phyloP scores from a whole-genome alignment of 2,329 filamentous ascomycete genomes.

The Macrophomina tecta region DNA sequence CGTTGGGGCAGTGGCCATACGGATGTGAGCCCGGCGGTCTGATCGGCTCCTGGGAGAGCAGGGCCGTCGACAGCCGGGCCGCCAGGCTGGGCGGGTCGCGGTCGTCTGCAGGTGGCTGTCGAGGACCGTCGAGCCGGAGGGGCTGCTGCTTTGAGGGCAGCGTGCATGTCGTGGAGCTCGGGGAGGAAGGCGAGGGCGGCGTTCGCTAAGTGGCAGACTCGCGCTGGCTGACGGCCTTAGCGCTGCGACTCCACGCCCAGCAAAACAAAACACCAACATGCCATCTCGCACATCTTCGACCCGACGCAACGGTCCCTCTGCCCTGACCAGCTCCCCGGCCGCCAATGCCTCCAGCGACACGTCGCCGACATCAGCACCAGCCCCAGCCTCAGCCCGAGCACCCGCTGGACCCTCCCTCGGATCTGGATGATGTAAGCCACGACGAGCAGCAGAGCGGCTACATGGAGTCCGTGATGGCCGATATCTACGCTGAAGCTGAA shows the following conservation, averaged over 20 bases:
- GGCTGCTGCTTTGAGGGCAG: not conserved
- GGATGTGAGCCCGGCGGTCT: constrained; percentile 5
- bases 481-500: constrained; percentile 39
- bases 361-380: constrained; percentile 35
- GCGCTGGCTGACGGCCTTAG: not conserved
- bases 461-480: constrained; percentile 24
- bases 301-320: constrained; percentile 4
- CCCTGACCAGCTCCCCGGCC: not conserved
- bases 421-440: constrained; percentile 23
- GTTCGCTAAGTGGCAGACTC: not conserved
- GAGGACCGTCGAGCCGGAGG: not conserved
- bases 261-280: constrained; percentile 27
- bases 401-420: constrained; percentile 25
- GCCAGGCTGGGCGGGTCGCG: not conserved
- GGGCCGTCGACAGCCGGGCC: constrained; percentile 1
- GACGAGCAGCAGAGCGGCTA: constrained; percentile 15
- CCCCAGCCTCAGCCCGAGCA: constrained; percentile 29
- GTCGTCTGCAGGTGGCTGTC: not conserved
- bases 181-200: not conserved
- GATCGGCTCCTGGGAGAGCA: not conserved
- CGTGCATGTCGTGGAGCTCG: not conserved
- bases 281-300: constrained; percentile 6
- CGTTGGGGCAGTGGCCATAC: not conserved
- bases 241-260: not conserved
- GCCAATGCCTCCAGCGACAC: constrained; percentile 39